phyloP scores from a whole-genome alignment of 2,329 filamentous ascomycete species.

The Penicillium sp. region DNA sequence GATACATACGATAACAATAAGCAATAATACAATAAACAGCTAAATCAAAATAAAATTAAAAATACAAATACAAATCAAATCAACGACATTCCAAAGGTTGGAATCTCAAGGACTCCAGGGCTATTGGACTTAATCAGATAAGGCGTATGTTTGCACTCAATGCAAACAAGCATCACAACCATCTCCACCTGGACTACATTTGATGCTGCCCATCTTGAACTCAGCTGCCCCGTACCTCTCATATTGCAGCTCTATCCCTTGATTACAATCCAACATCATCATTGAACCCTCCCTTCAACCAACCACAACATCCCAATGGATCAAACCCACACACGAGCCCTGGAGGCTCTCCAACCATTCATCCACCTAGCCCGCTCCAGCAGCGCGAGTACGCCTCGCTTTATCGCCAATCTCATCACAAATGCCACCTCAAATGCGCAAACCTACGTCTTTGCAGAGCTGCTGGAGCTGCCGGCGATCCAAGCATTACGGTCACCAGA shows the following conservation, averaged over 20 bases:
- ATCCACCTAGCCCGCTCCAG: conserved; percentile 79
- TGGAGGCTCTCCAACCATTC: conserved; percentile 68
- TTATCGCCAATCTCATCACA: conserved; percentile 73
- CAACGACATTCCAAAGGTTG: not conserved
- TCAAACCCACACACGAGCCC: conserved; percentile 43
- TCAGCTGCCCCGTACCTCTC: not conserved
- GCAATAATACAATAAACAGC: not conserved
- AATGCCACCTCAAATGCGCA: conserved; percentile 83
- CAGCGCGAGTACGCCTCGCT: conserved; percentile 60
- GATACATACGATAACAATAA: not conserved
- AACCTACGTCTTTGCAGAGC: conserved; percentile 87
- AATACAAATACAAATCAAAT: not conserved
- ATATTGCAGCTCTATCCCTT: not conserved
- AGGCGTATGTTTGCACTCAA: conserved; percentile 15
- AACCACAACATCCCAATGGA: conserved; percentile 31
- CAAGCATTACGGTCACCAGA: conserved; percentile 55
- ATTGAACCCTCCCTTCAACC: not conserved
- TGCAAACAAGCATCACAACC: conserved; percentile 18
- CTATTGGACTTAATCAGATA: conserved; percentile 4
- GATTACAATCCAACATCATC: not conserved
- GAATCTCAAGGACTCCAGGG: too few relatives aligned
- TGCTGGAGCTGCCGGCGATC: conserved; percentile 72
- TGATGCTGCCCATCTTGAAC: not conserved
- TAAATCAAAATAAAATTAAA: not conserved
- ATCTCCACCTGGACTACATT: conserved; percentile 2